A percentile compares a stretch with the other conserved stretches of the same genome.
Conservation (phyloP, 192 early-diverging fungal species). For the Dissophora globulifera region DNA sequence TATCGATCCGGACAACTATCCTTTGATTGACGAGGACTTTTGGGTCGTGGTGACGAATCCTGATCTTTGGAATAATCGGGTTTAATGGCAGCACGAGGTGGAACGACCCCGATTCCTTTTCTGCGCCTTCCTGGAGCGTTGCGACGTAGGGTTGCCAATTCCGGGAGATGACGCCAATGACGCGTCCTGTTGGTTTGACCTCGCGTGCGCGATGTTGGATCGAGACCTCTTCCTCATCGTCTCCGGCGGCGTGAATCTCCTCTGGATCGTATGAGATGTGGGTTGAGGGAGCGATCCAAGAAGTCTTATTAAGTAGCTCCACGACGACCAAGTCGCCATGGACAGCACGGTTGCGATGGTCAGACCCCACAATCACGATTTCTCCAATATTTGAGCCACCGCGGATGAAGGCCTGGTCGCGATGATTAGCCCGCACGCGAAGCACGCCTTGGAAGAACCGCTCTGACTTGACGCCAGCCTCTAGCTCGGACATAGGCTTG, state of each 20-base stretch:
- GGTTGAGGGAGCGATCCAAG: constrained; percentile 57
- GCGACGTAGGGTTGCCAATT: constrained; percentile 84
- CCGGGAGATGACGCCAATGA: constrained; percentile 71
- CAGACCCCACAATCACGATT: constrained; percentile 71
- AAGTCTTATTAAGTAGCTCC: constrained; percentile 59
- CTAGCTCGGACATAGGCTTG: constrained; percentile 59
- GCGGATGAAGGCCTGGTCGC: constrained; percentile 61
- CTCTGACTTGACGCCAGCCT: constrained; percentile 63
- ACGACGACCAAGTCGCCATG: constrained; percentile 77
- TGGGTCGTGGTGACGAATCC: constrained; percentile 73
- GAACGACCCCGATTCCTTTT: constrained; percentile 59
- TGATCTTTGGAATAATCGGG: constrained; percentile 76
- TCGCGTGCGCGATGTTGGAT: constrained; percentile 18
- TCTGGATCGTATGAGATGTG: constrained; percentile 57
- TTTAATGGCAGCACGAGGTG: constrained; percentile 78
- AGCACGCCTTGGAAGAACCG: constrained; percentile 59
- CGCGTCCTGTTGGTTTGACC: constrained; percentile 60
- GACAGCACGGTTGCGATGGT: constrained; percentile 63
- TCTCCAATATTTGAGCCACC: constrained; percentile 56
- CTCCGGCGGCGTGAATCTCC: constrained; percentile 37
- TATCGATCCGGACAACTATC: constrained; percentile 80
- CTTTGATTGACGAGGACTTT: constrained; percentile 66
- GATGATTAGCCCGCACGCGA: constrained; percentile 52
- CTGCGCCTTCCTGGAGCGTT: constrained; percentile 72
- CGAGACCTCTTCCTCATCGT: constrained; percentile 21